Conservation (phyloP, 345 rosid species). For the Eucalyptus dawsonii region DNA sequence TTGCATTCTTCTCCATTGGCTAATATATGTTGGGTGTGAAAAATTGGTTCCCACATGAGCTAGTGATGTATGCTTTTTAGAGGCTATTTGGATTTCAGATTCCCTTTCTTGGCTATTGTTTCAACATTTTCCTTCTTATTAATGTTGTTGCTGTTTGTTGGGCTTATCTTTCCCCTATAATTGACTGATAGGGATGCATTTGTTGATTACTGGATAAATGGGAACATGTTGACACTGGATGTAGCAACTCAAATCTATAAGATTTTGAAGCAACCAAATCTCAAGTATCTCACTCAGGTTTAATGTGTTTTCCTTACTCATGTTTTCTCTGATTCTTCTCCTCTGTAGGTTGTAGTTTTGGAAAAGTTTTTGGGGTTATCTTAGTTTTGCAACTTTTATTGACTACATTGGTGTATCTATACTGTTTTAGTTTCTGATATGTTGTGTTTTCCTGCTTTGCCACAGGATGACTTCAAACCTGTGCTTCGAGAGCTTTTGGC, state of each 20-base stretch:
- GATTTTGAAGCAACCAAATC: conserved; percentile 61
- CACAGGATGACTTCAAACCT: conserved; percentile 86
- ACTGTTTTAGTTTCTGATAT: background rate
- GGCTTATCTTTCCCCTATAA: background rate
- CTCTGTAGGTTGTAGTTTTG: background rate
- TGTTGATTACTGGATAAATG: conserved; percentile 60
- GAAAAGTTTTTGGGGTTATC: background rate
- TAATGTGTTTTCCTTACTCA: background rate
- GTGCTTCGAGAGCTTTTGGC: conserved; percentile 81
- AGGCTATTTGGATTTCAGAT: background rate
- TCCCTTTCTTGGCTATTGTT: background rate
- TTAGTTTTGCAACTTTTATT: background rate
- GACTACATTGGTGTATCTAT: background rate
- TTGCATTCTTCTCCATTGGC: background rate
- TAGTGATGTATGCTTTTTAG: background rate
- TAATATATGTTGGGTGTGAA: background rate
- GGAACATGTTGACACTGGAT: conserved; percentile 66
- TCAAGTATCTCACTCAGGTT: conserved; percentile 74
- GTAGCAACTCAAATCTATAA: conserved; percentile 45
- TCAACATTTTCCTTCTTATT: background rate
- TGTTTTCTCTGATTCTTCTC: background rate
- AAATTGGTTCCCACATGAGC: background rate
- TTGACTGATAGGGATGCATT: conserved; percentile 52
- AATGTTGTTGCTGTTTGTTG: background rate
- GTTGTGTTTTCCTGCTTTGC: background rate